A percentile compares a stretch with the other conserved stretches of the same genome.
phyloP scores from a whole-genome alignment of 2,329 filamentous ascomycete species.

The Neobulgaria alba region DNA sequence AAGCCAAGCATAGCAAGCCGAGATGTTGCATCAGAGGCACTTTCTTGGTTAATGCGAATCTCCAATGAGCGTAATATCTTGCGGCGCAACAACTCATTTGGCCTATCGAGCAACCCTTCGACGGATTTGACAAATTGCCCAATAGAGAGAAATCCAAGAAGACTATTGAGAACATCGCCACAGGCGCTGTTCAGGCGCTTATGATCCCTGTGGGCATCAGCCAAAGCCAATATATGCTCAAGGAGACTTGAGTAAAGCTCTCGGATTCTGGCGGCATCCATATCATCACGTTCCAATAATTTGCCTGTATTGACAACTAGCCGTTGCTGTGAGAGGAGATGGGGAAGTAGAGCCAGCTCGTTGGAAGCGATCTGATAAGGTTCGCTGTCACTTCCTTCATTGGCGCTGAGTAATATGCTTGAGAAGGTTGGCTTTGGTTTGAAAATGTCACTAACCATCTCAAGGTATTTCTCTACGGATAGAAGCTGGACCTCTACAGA shows the following conservation, averaged over 20 bases:
- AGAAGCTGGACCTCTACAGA: slow-evolving; percentile 67
- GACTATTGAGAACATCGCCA: slow-evolving; percentile 64
- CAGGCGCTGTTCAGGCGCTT: slow-evolving; percentile 48
- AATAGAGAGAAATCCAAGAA: slow-evolving; percentile 80
- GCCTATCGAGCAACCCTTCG: slow-evolving; percentile 68
- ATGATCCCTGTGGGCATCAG: slow-evolving; percentile 52
- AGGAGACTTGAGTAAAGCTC: slow-evolving; percentile 61
- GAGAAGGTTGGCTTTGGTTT: slow-evolving; percentile 68
- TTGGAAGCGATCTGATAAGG: slow-evolving; percentile 42
- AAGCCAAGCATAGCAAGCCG: slow-evolving; percentile 68
- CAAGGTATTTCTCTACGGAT: slow-evolving; percentile 68
- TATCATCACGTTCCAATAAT: slow-evolving; percentile 52
- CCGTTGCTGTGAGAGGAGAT: slow-evolving; percentile 48
- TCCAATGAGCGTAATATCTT: slow-evolving; percentile 78
- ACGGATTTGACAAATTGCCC: slow-evolving; percentile 84
- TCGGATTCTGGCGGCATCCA: slow-evolving; percentile 57
- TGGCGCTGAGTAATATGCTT: slow-evolving; percentile 58
- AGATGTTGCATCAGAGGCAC: slow-evolving; percentile 58
- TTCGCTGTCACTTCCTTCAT: slow-evolving; percentile 36
- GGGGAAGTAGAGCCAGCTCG: slow-evolving; percentile 48
- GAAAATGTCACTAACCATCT: slow-evolving; percentile 66
- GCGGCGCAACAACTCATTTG: slow-evolving; percentile 65
- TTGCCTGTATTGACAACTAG: slow-evolving; percentile 47
- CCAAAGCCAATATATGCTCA: slow-evolving; percentile 56
- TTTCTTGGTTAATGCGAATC: slow-evolving; percentile 65